These are phyloP conservation scores for Paraleonurus japonicus DNA, from an alignment of 257 asterid genomes.

Conservation along the genomic window DNA sequence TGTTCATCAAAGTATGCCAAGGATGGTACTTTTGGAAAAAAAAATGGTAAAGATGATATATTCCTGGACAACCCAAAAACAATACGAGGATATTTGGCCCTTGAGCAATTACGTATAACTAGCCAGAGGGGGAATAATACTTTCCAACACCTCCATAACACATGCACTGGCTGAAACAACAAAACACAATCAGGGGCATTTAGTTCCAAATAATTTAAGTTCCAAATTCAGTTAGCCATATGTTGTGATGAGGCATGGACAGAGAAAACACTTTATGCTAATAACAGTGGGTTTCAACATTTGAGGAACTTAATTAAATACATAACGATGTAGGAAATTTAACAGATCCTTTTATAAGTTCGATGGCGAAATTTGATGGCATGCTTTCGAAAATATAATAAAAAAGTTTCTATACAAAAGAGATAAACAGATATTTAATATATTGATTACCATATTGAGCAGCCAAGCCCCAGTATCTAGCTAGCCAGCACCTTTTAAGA, in stretches of 20 bases:
- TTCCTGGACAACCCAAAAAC: slow-evolving; percentile 13
- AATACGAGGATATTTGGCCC: neutral
- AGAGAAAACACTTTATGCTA: slow-evolving; percentile 6
- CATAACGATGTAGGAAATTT: neutral
- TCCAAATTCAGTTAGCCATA: slow-evolving; percentile 3
- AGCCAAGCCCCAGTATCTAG: slow-evolving; percentile 99
- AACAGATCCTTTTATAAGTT: neutral
- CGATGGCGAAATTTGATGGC: neutral
- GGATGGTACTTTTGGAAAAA: neutral
- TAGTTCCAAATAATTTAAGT: slow-evolving; percentile 10
- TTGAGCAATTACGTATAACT: neutral
- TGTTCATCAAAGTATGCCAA: slow-evolving; percentile 10
- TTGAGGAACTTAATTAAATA: neutral
- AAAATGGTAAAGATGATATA: neutral
- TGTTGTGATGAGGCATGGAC: neutral
- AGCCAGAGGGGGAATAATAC: slow-evolving; percentile 9
- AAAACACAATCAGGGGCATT: neutral
- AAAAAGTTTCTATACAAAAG: neutral
- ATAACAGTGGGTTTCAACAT: neutral
- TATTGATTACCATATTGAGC: slow-evolving; percentile 66
- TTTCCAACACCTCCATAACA: neutral
- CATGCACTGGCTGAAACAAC: slow-evolving; percentile 1
- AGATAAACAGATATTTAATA: slow-evolving; percentile 15
- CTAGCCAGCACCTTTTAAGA: slow-evolving; percentile 98
- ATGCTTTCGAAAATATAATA: neutral